Conservation (phyloP, 352 stramenopile genomes). For the Pythium pyrilobum region DNA sequence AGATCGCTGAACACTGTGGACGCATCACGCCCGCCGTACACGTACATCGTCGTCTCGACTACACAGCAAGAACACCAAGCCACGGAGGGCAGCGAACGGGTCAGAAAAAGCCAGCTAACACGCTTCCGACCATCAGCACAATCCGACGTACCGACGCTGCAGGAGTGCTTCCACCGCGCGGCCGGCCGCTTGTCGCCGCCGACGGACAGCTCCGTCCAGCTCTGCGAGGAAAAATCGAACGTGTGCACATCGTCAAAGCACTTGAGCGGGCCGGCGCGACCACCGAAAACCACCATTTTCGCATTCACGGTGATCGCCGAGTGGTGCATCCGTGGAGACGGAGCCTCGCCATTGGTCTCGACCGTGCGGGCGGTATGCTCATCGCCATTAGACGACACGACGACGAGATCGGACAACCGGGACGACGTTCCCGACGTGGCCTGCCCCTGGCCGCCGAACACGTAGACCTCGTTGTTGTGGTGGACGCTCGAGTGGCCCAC, state of each 20-base stretch:
- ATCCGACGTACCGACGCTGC: slow-evolving; percentile 37
- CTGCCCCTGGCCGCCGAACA: slow-evolving; percentile 68
- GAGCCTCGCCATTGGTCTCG: slow-evolving; percentile 8
- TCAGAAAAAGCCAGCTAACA: not conserved
- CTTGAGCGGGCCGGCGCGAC: slow-evolving; percentile 61
- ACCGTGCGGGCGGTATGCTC: slow-evolving; percentile 1
- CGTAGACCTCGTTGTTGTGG: slow-evolving; percentile 34
- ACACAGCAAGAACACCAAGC: not conserved
- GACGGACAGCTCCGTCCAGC: slow-evolving; percentile 32
- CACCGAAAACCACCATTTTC: slow-evolving; percentile 78
- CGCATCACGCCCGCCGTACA: slow-evolving; percentile 64
- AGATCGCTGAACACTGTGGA: slow-evolving; percentile 69
- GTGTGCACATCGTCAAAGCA: slow-evolving; percentile 59
- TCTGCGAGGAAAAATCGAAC: slow-evolving; percentile 42
- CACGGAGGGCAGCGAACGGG: not conserved
- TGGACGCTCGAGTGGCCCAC: slow-evolving; percentile 59
- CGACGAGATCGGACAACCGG: slow-evolving; percentile 44
- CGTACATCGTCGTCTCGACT: slow-evolving; percentile 68
- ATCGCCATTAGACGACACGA: slow-evolving; percentile 6
- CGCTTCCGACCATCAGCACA: not conserved
- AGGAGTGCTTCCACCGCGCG: slow-evolving; percentile 73
- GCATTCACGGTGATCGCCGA: slow-evolving; percentile 44
- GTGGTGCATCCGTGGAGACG: slow-evolving; percentile 71
- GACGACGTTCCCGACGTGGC: slow-evolving; percentile 52
- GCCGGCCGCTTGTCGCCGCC: slow-evolving; percentile 28